Evolutionary conservation across 257 asterid genomes (phyloP).

Genomic region (Jacaranda copaia): DNA sequence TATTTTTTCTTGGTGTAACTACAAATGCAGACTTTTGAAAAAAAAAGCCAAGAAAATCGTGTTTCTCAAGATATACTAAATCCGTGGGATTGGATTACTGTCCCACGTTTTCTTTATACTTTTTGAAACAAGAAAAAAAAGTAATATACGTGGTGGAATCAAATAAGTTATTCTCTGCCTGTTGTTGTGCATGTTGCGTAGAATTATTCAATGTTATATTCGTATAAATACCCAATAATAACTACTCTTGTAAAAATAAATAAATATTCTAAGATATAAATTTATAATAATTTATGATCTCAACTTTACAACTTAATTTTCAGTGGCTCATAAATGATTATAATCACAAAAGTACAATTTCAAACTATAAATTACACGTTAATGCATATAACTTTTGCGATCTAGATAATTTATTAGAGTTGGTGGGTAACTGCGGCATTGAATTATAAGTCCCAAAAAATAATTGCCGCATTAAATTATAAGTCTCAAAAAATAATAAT

Average conservation of each 20-base stretch:
- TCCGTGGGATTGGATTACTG: conserved; percentile 19
- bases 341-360: conserved; percentile 32
- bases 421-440: conserved; percentile 41
- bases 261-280: background rate
- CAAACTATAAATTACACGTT: conserved; percentile 31
- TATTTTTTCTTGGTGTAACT: background rate
- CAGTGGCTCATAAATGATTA: conserved; percentile 19
- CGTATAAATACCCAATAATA: background rate
- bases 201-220: conserved; percentile 32
- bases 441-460: background rate
- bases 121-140: background rate
- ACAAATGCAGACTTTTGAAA: background rate
- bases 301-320: background rate
- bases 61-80: conserved; percentile 8
- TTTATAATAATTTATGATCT: too few species aligned
- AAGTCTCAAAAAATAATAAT: background rate
- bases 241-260: background rate
- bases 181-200: conserved; percentile 19
- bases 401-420: conserved; percentile 29
- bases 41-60: conserved; percentile 19
- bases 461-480: background rate
- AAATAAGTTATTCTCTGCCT: conserved; percentile 14
- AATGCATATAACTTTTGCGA: conserved; percentile 33
- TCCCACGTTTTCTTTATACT: conserved; percentile 3
- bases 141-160: conserved; percentile 21